Conservation (phyloP, 2,329 filamentous ascomycete species). For the Pyricularia sp. region DNA sequence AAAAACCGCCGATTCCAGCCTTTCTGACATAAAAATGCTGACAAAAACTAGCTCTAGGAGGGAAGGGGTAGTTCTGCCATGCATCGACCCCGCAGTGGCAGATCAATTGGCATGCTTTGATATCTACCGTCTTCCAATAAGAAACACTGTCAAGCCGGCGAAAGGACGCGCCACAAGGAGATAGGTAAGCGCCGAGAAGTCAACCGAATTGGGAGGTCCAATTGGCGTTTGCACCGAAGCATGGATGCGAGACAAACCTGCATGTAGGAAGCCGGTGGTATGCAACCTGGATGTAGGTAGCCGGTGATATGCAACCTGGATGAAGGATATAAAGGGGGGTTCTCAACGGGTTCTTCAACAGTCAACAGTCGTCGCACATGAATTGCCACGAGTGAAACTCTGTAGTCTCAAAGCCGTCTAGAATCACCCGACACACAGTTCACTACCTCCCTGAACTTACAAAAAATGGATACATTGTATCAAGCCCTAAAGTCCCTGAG, state of each 20-base stretch:
- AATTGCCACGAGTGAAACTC: neutral
- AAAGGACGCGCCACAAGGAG: neutral
- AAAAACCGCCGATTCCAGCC: too few relatives aligned
- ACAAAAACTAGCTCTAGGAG: too few relatives aligned
- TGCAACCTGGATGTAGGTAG: too few relatives aligned
- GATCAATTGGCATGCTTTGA: neutral
- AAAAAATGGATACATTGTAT: neutral
- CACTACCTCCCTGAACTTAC: too few relatives aligned
- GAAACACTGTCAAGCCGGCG: neutral
- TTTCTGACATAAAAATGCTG: too few relatives aligned
- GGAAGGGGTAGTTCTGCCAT: neutral
- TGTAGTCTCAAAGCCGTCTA: neutral
- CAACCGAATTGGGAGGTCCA: neutral
- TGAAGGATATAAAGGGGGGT: too few relatives aligned
- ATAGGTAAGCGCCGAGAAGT: neutral
- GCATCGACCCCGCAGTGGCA: neutral
- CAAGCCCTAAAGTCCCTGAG: neutral
- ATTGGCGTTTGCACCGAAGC: neutral
- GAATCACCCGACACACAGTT: neutral
- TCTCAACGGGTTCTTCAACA: too few relatives aligned
- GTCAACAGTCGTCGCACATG: too few relatives aligned
- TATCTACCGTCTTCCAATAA: neutral
- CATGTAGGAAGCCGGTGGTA: neutral
- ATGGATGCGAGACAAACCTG: neutral
- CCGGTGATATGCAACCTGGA: too few relatives aligned